A percentile compares a stretch with the other conserved stretches of the same genome.
These are phyloP conservation scores for Phytophthora pini DNA, from an alignment of 352 stramenopile genomes.

Conservation along the genomic window DNA sequence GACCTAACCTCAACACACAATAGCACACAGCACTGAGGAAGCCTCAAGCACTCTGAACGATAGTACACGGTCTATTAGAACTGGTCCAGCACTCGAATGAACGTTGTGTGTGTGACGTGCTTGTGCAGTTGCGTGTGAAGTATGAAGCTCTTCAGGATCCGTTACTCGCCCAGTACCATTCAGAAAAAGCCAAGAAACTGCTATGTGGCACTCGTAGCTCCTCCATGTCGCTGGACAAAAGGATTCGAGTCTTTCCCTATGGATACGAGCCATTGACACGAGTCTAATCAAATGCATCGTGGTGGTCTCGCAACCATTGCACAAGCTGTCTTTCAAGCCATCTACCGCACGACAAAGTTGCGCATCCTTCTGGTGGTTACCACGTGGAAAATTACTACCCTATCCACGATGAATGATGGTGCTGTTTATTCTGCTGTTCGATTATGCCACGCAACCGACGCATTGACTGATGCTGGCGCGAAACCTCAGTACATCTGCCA, in stretches of 20 bases:
- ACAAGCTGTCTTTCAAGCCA: slow-evolving; percentile 3
- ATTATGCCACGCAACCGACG: slow-evolving; percentile 10
- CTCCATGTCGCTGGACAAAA: not conserved
- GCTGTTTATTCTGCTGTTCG: not conserved
- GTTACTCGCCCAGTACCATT: not conserved
- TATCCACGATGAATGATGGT: slow-evolving; percentile 22
- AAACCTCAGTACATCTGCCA: not conserved
- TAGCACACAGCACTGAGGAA: too few relatives aligned
- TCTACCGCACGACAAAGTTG: slow-evolving; percentile 13
- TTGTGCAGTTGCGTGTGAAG: not conserved
- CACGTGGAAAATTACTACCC: not conserved
- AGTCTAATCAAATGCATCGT: not conserved
- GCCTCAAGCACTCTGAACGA: too few relatives aligned
- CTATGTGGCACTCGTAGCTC: not conserved
- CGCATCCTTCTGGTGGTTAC: slow-evolving; percentile 3
- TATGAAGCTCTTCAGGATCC: not conserved
- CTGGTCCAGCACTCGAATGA: not conserved
- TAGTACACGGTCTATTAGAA: too few relatives aligned
- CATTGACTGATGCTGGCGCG: not conserved
- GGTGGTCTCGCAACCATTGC: not conserved
- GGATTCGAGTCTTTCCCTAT: slow-evolving; percentile 10
- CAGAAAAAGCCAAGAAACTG: not conserved
- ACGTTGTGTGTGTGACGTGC: not conserved
- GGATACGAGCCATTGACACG: not conserved
- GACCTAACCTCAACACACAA: too few relatives aligned